Base-by-base conservation (phyloP, 345 rosid species). In the Syzygium aromaticum region DNA sequence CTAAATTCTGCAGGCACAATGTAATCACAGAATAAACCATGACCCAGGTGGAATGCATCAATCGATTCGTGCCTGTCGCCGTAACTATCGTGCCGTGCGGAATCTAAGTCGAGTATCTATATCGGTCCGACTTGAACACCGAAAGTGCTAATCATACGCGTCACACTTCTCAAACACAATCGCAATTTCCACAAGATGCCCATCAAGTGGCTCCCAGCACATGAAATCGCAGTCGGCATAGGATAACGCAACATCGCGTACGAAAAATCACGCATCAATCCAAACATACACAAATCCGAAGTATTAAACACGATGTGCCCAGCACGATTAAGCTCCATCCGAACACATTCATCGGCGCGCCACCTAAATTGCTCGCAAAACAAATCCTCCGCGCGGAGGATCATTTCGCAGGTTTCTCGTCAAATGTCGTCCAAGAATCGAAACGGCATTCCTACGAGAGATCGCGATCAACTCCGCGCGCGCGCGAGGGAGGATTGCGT, bases 1-100 rank as follows among this genome's bases (percentile, higher is more conserved):
- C 98, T 94, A 86, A 97, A 95, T 52, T 93, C 99, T 95, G 92
- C 88, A 59, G 11, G 30, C 86, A 67, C 53, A 87, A 28, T 8
- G 28, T 33, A 52, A 53, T 38, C 78, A 80, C 63, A 43, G 6
- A 33, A 25, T 38, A 38, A 73, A 38, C 49, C 38, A 8, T 38
- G 49, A 73, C 49, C 82, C 49, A 5, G 38, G 27, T 33, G 15
- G 8, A 73, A 38, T 73, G 82, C 82, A 73, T 19, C 82, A 19
- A 73, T 10, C 14, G 5, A 21, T 73, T 38, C 15, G 13, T 19
- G 15, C 49, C 19, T 38, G 38, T 73, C 3, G 14, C 82, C 1
- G 1, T 17, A 73, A 73, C 49, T 21, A 73, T 73, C 82, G 21
- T 73, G 82, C 82, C 17, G 19, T 7, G 12, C 19, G 5, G 33